Base-by-base conservation (phyloP, 2,329 filamentous ascomycete genomes). In the Fusarium sublunatum region DNA sequence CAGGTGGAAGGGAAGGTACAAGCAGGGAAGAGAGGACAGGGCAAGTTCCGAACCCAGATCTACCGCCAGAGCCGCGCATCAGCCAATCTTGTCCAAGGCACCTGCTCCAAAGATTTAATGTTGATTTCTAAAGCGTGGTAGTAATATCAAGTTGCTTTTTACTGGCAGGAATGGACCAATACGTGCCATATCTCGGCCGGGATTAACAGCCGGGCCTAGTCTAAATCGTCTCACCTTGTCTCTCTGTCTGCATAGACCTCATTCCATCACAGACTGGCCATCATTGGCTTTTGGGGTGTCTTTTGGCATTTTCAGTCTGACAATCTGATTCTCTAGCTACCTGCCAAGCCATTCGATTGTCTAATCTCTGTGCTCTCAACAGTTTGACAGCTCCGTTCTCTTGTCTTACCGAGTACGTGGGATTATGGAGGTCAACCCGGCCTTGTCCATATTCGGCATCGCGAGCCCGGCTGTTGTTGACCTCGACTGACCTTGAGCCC, bases 211-310 rank as follows among this genome's bases (percentile, higher is more conserved):
- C 57, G 61, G 53, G 52, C 53, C 65, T 70, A 70, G 58, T 64
- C 68, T 55, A 60, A 69, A 60, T 66, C 32, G 68, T 64, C 68
- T 70, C 65, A 70, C 68, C 68, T 68, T 70, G 58, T 59, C 49
- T 56, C 34, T 51, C 43, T n/a, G n/a, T n/a, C n/a, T n/a, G n/a
- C 35, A 44, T 38, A 38, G 40, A 58, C 43, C 40, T 49, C 53
- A 58, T 56, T 62, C 61, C 45, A 43, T 61, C 43, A 41, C 51
- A 35, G 43, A 47, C 32, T 51, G 48, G 46, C 40, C 39, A 52
- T 25, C 6, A 46, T 35, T 28, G 13, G 51, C 26, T 29, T 52
- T 19, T 35, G 29, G n/a, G n/a, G 26, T n/a, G 15, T 43, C 47
- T 26, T 22, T 49, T 51, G 34, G 24, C 26, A 26, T 53, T 52